Percentiles rank a stretch among this genome's conserved stretches.
Conservation (phyloP, 2,329 filamentous ascomycete genomes). For the Neurospora crassa region DNA sequence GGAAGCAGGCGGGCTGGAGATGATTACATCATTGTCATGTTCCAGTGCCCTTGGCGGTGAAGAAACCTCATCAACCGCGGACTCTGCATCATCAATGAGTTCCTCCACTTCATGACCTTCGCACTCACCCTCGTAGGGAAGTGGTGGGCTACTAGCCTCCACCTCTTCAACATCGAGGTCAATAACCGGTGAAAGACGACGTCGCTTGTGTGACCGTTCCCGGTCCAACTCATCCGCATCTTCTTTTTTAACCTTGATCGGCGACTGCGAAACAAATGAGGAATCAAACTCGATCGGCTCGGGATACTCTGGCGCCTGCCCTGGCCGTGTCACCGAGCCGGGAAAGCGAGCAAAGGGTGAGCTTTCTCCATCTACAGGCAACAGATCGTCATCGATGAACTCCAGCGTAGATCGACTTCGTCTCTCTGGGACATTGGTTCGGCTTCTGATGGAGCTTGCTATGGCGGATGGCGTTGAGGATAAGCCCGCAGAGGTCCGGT, state of each 20-base stretch:
- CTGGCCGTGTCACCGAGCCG: background rate
- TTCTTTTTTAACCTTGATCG: background rate
- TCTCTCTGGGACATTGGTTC: background rate
- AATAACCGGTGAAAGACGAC: background rate
- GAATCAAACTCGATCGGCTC: constrained; percentile 19
- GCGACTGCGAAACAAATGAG: constrained; percentile 13
- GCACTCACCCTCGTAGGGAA: background rate
- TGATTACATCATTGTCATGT: background rate
- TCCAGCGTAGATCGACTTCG: constrained; percentile 13
- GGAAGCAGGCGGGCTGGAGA: background rate
- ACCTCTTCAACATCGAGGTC: background rate
- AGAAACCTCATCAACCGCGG: background rate
- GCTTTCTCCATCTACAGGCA: constrained; percentile 9
- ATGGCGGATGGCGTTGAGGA: constrained; percentile 5
- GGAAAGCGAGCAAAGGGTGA: constrained; percentile 11
- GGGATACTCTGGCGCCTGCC: constrained; percentile 3
- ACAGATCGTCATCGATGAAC: constrained; percentile 14
- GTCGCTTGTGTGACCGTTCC: background rate
- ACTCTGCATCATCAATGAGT: background rate
- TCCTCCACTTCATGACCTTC: background rate
- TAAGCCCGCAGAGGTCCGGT: constrained; percentile 2
- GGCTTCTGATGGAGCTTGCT: background rate
- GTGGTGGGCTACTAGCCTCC: background rate
- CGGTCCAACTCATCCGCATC: background rate
- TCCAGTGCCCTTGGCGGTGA: background rate